A percentile compares a stretch with the other conserved stretches of the same genome.
These are phyloP conservation scores for Leptomonas pyrrhocoris DNA, from an alignment of 208 protist genomes.

Conservation along the genomic window DNA sequence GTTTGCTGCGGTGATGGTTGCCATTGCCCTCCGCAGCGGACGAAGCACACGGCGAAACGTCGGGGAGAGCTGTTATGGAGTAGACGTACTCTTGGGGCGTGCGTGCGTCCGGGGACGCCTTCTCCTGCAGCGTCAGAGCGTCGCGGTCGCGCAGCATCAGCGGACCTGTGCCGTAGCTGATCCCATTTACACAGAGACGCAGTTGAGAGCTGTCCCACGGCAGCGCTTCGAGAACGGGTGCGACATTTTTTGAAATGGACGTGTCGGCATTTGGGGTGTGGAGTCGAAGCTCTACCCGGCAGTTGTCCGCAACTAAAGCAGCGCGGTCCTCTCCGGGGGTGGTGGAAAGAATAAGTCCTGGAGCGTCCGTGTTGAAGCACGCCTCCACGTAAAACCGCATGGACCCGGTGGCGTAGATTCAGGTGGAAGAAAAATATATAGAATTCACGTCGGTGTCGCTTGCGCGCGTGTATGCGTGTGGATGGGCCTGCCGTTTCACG, in stretches of 20 bases:
- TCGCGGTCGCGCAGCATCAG: slow-evolving; percentile 33
- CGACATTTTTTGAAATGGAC: background rate
- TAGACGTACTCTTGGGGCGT: slow-evolving; percentile 10
- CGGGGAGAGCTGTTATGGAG: slow-evolving; percentile 2
- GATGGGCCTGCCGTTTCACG: no score
- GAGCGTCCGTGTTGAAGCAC: slow-evolving; percentile 22
- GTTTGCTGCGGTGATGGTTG: background rate
- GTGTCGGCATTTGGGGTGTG: background rate
- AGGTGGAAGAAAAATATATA: background rate
- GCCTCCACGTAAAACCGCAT: slow-evolving; percentile 30
- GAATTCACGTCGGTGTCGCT: no score
- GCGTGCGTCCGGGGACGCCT: background rate
- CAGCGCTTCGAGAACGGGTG: slow-evolving; percentile 11
- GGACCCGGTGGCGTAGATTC: background rate
- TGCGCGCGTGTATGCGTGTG: no score
- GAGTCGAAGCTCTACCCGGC: slow-evolving; percentile 12
- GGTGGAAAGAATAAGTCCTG: slow-evolving; percentile 18
- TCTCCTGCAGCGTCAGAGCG: slow-evolving; percentile 18
- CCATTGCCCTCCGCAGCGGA: background rate
- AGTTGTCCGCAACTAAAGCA: slow-evolving; percentile 15
- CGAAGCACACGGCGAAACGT: background rate
- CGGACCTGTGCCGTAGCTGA: slow-evolving; percentile 34
- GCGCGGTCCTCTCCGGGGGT: slow-evolving; percentile 5
- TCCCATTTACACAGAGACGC: slow-evolving; percentile 26
- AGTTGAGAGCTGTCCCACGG: slow-evolving; percentile 32